Evolutionary conservation across 2,329 filamentous ascomycete species (phyloP).

Genomic region (Verticillium nonalfalfae): DNA sequence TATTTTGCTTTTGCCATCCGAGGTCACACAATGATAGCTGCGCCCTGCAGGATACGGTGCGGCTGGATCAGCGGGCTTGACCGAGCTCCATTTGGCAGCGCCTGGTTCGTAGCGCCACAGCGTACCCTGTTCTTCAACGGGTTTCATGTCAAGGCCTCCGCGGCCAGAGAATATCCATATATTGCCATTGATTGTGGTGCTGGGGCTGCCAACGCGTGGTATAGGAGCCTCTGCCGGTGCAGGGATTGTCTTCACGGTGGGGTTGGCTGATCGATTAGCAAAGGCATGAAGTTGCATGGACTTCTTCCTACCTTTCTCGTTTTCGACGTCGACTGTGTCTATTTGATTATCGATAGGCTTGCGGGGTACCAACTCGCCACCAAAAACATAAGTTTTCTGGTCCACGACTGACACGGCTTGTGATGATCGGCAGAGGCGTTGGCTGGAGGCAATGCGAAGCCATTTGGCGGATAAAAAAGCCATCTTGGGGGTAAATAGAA

Average conservation of each 20-base stretch:
- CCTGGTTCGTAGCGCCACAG: constrained; percentile 48
- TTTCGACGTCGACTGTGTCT: constrained; percentile 27
- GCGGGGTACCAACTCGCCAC: constrained; percentile 43
- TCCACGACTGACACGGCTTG: constrained; percentile 36
- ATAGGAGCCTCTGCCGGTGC: constrained; percentile 27
- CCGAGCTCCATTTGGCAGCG: constrained; percentile 33
- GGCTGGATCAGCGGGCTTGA: constrained; percentile 29
- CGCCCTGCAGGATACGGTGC: constrained; percentile 35
- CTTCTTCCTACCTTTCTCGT: neutral
- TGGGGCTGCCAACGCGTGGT: constrained; percentile 50
- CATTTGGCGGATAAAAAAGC: no score
- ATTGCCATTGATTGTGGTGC: constrained; percentile 33
- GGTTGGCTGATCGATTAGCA: neutral
- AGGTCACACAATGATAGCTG: constrained; percentile 50
- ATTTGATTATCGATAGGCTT: constrained; percentile 43
- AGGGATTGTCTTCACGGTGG: constrained; percentile 11
- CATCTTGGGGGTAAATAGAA: no score
- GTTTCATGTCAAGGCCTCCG: constrained; percentile 52
- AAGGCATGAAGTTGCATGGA: no score
- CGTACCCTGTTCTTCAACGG: constrained; percentile 50
- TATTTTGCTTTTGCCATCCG: constrained; percentile 33
- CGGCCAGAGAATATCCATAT: constrained; percentile 59
- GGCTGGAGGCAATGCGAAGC: constrained; percentile 12
- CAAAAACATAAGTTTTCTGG: constrained; percentile 36
- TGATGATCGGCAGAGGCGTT: constrained; percentile 40